phyloP scores from a whole-genome alignment of 2,329 filamentous ascomycete species.

The Grosmannia clavigera region DNA sequence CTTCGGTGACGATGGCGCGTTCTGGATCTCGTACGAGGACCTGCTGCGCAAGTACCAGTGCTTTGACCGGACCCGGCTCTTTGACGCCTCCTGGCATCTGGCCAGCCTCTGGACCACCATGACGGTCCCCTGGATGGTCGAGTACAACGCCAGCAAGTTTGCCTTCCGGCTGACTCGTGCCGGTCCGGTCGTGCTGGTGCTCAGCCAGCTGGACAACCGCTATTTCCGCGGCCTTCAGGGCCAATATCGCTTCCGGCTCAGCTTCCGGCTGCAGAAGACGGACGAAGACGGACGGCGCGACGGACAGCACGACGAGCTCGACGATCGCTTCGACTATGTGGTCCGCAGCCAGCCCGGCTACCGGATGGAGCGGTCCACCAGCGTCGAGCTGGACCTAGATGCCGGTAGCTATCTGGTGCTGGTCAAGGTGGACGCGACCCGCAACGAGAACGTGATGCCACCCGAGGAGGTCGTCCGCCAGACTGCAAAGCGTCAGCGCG shows the following conservation, averaged over 20 bases:
- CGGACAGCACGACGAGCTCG: neutral
- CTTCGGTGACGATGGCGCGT: constrained; percentile 50
- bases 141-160: constrained; percentile 49
- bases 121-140: constrained; percentile 47
- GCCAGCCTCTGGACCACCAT: constrained; percentile 49
- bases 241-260: constrained; percentile 37
- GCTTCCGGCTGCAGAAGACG: constrained; percentile 25
- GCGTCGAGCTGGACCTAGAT: constrained; percentile 44
- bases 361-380: constrained; percentile 44
- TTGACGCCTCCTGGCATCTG: constrained; percentile 45
- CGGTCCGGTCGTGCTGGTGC: constrained; percentile 44
- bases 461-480: constrained; percentile 45
- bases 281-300: constrained; percentile 23
- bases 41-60: constrained; percentile 49
- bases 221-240: constrained; percentile 51
- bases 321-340: constrained; percentile 34
- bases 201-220: constrained; percentile 49
- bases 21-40: constrained; percentile 52
- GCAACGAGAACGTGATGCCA: constrained; percentile 28
- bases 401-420: constrained; percentile 46
- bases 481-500: constrained; percentile 37
- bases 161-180: constrained; percentile 42
- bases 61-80: constrained; percentile 50
- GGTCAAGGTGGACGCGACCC: constrained; percentile 39
- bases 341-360: constrained; percentile 47